A percentile compares a stretch with the other conserved stretches of the same genome.
Evolutionary conservation across 2,329 filamentous ascomycete genomes (phyloP).

Genomic region (Fusarium virguliforme): DNA sequence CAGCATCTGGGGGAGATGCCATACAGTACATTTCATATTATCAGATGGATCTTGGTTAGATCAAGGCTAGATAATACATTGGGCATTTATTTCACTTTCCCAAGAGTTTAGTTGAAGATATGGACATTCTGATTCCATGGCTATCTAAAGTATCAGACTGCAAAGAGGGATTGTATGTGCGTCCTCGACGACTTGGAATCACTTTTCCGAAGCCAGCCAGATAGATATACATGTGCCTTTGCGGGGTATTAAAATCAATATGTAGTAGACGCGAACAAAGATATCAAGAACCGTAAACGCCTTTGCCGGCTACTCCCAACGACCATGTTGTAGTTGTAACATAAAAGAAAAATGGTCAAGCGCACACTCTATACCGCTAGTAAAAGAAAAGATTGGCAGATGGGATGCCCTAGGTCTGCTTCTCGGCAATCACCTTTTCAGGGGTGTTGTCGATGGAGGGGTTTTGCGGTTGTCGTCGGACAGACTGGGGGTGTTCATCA

Average conservation of each 20-base stretch:
- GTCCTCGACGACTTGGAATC: conserved; percentile 38
- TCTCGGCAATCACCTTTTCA: conserved; percentile 34
- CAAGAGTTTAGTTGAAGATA: conserved; percentile 17
- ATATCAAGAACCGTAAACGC: conserved; percentile 42
- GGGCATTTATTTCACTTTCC: not conserved
- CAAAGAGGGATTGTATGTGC: conserved; percentile 36
- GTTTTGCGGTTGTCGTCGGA: conserved; percentile 50
- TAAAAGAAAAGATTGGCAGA: conserved; percentile 32
- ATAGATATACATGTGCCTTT: conserved; percentile 40
- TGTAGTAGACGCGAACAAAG: conserved; percentile 22
- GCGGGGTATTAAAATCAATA: conserved; percentile 48
- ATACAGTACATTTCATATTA: not conserved
- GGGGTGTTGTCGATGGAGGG: conserved; percentile 40
- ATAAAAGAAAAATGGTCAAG: conserved; percentile 24
- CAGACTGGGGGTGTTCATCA: conserved; percentile 55
- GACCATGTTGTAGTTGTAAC: conserved; percentile 20
- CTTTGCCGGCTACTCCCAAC: conserved; percentile 49
- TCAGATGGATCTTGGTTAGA: not conserved
- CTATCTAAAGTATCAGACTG: conserved; percentile 40
- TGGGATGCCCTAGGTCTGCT: conserved; percentile 28
- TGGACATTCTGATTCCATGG: conserved; percentile 43
- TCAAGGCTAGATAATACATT: not conserved
- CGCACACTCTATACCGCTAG: conserved; percentile 41
- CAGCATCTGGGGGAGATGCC: not conserved
- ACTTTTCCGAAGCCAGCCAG: conserved; percentile 43